Evolutionary conservation across 2,329 filamentous ascomycete genomes (phyloP).

Genomic region (Arthrinium puccinioides): DNA sequence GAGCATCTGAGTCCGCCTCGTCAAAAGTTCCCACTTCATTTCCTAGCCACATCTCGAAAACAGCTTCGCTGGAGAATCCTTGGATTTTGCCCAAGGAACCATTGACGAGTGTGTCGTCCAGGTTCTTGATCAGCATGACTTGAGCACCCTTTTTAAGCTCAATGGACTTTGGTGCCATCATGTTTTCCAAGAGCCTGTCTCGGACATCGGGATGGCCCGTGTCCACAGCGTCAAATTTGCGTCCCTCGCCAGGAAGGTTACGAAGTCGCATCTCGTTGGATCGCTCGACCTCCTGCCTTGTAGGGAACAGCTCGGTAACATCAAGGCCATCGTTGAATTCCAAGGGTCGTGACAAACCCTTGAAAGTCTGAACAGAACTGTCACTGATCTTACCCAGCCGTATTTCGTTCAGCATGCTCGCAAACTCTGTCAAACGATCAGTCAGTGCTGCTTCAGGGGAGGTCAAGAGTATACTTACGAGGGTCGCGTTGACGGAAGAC

Average conservation of each 20-base stretch:
- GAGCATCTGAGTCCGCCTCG: constrained; percentile 28
- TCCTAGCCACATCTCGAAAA: constrained; percentile 26
- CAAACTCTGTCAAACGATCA: constrained; percentile 55
- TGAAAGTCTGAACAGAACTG: constrained; percentile 72
- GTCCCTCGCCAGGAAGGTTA: constrained; percentile 59
- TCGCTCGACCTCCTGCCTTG: constrained; percentile 77
- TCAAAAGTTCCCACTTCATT: constrained; percentile 36
- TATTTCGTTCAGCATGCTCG: constrained; percentile 96
- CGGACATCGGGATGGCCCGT: constrained; percentile 64
- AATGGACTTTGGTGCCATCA: constrained; percentile 82
- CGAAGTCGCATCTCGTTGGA: constrained; percentile 73
- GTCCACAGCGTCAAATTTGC: constrained; percentile 69
- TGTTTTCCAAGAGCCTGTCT: constrained; percentile 75
- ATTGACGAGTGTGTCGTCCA: constrained; percentile 90
- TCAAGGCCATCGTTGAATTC: constrained; percentile 67
- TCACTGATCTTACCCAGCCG: constrained; percentile 74
- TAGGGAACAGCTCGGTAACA: constrained; percentile 91
- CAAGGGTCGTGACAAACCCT: constrained; percentile 62
- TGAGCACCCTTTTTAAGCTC: constrained; percentile 87
- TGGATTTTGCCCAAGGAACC: constrained; percentile 84
- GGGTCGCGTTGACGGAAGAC: constrained; percentile 93
- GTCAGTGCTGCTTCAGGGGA: not conserved
- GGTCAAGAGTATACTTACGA: constrained; percentile 29
- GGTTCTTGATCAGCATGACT: constrained; percentile 99
- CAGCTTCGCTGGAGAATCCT: constrained; percentile 57